Evolutionary conservation across 805 yeast genomes (phyloP).

Genomic region (Cyberlindnera petersonii): DNA sequence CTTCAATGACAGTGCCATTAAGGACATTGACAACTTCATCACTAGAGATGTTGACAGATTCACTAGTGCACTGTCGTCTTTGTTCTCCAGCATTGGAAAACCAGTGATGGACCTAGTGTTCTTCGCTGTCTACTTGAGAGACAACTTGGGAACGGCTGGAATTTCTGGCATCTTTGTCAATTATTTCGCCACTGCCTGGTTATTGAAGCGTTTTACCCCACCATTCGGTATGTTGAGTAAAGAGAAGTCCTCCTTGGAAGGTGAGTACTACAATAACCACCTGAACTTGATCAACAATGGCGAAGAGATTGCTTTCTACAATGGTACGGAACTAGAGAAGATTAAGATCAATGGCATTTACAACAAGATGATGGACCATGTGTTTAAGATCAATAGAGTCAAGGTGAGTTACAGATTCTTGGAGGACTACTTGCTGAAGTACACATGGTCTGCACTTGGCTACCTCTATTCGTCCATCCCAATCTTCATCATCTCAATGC

Average conservation of each 20-base stretch:
- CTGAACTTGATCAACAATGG: slow-evolving; percentile 80
- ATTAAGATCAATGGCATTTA: slow-evolving; percentile 58
- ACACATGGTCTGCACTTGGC: slow-evolving; percentile 95
- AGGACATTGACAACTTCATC: slow-evolving; percentile 75
- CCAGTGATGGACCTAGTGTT: slow-evolving; percentile 84
- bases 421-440: slow-evolving; percentile 85
- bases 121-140: slow-evolving; percentile 78
- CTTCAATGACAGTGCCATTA: slow-evolving; percentile 42
- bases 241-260: slow-evolving; percentile 73
- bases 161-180: slow-evolving; percentile 76
- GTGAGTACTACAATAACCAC: slow-evolving; percentile 83
- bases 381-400: slow-evolving; percentile 49
- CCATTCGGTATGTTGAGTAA: slow-evolving; percentile 78
- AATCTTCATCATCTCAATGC: slow-evolving; percentile 57
- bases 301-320: slow-evolving; percentile 92
- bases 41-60: slow-evolving; percentile 82
- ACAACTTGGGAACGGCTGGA: slow-evolving; percentile 84
- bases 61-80: slow-evolving; percentile 73
- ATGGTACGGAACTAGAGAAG: slow-evolving; percentile 80
- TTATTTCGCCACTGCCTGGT: slow-evolving; percentile 73
- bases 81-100: slow-evolving; percentile 86
- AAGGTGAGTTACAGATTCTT: slow-evolving; percentile 66
- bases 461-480: slow-evolving; percentile 88
- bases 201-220: slow-evolving; percentile 73
- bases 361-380: slow-evolving; percentile 50